Evolutionary conservation across 352 stramenopile species (phyloP).

Genomic region (Phytophthora nicotianae): DNA sequence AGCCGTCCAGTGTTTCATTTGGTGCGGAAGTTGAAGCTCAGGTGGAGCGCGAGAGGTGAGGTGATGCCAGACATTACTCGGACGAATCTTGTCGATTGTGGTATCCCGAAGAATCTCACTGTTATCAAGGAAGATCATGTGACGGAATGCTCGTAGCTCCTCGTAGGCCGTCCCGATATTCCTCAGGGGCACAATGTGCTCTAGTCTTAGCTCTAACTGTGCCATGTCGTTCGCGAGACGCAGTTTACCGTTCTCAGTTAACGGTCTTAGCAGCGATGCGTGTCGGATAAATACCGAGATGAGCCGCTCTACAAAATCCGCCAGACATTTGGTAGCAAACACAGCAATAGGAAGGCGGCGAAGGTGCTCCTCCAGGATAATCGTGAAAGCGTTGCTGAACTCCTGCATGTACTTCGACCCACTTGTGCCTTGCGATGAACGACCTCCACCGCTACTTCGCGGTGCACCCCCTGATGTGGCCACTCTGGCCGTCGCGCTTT

Average conservation of each 20-base stretch:
- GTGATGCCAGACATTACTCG: conserved; percentile 89
- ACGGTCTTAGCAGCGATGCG: conserved; percentile 67
- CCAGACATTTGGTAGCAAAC: conserved; percentile 60
- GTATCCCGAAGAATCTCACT: conserved; percentile 63
- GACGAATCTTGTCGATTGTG: conserved; percentile 82
- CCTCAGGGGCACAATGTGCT: conserved; percentile 61
- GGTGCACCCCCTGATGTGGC: conserved; percentile 14
- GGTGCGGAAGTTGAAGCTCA: conserved; percentile 78
- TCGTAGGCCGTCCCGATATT: conserved; percentile 71
- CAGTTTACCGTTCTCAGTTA: conserved; percentile 79
- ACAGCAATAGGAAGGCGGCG: conserved; percentile 55
- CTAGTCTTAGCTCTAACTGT: conserved; percentile 75
- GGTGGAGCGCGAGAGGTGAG: conserved; percentile 69
- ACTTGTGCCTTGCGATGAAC: conserved; percentile 30
- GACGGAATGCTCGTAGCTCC: conserved; percentile 78
- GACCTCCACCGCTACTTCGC: conserved; percentile 21
- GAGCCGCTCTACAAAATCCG: conserved; percentile 72
- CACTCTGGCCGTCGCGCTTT: conserved; percentile 18
- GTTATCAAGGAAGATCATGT: conserved; percentile 85
- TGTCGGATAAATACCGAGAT: conserved; percentile 85
- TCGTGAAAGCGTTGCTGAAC: conserved; percentile 63
- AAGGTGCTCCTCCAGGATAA: conserved; percentile 81
- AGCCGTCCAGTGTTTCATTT: conserved; percentile 73
- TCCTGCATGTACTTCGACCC: conserved; percentile 84
- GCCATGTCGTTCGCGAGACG: conserved; percentile 86